These are phyloP conservation scores for Metschnikowia gelsemii DNA, from an alignment of 805 yeast species.

Conservation along the genomic window DNA sequence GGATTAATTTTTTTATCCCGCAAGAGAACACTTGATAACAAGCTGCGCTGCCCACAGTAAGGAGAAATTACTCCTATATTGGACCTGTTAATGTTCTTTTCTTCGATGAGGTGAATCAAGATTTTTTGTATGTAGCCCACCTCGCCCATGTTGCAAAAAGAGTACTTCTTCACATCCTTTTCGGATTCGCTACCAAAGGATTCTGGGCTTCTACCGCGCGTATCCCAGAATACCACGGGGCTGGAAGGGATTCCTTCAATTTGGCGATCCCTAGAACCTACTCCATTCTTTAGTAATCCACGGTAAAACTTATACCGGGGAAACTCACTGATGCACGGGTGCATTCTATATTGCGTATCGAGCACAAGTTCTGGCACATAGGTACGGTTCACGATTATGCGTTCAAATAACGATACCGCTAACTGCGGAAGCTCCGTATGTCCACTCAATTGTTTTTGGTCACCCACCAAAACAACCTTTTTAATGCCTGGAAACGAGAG, in stretches of 20 bases:
- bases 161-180: conserved; percentile 54
- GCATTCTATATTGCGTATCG: conserved; percentile 69
- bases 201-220: conserved; percentile 49
- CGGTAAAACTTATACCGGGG: conserved; percentile 54
- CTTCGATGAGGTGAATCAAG: conserved; percentile 50
- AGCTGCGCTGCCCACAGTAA: conserved; percentile 72
- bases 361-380: conserved; percentile 63
- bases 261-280: conserved; percentile 49
- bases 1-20: no score
- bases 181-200: conserved; percentile 48
- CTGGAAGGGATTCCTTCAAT: conserved; percentile 44
- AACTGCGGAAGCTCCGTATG: conserved; percentile 67
- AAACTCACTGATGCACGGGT: conserved; percentile 59
- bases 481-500: conserved; percentile 61
- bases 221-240: conserved; percentile 64
- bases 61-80: conserved; percentile 67
- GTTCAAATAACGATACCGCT: conserved; percentile 66
- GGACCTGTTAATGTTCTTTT: conserved; percentile 48
- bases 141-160: conserved; percentile 59
- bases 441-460: conserved; percentile 71
- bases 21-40: no score
- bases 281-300: conserved; percentile 55
- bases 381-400: conserved; percentile 61
- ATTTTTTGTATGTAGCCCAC: conserved; percentile 46
- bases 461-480: conserved; percentile 71